Evolutionary conservation across 2,329 filamentous ascomycete genomes (phyloP).

Genomic region (Pseudogymnoascus sp.): DNA sequence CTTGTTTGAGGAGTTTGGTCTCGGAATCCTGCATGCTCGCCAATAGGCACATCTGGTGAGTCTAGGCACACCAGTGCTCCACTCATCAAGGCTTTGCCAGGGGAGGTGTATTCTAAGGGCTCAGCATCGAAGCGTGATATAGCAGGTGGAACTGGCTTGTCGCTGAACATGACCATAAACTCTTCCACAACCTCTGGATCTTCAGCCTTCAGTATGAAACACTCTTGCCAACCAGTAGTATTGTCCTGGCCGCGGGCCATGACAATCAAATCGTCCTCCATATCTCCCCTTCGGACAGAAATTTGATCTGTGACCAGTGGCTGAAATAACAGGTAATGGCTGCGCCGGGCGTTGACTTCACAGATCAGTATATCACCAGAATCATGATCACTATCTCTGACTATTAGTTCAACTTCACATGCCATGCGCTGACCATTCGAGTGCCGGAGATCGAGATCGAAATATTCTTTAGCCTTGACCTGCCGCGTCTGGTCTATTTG

Average conservation of each 20-base stretch:
- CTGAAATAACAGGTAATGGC: constrained; percentile 80
- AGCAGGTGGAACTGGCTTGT: constrained; percentile 40
- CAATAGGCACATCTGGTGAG: background rate
- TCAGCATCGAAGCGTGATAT: constrained; percentile 30
- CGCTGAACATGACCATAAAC: constrained; percentile 34
- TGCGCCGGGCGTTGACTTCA: constrained; percentile 68
- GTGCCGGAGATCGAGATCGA: constrained; percentile 75
- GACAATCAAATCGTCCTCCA: constrained; percentile 62
- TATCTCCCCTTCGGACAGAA: constrained; percentile 70
- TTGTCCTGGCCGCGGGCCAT: constrained; percentile 71
- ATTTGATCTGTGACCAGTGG: constrained; percentile 65
- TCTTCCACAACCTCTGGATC: constrained; percentile 50
- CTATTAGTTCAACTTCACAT: constrained; percentile 78
- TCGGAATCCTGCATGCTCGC: constrained; percentile 9
- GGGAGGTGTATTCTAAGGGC: constrained; percentile 26
- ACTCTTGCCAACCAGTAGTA: constrained; percentile 69
- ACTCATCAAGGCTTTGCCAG: constrained; percentile 22
- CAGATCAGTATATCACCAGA: constrained; percentile 84
- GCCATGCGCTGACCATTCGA: constrained; percentile 84
- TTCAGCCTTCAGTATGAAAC: constrained; percentile 67
- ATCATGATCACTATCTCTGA: constrained; percentile 64
- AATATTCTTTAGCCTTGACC: constrained; percentile 83
- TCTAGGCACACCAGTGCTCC: constrained; percentile 14
- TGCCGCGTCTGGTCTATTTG: constrained; percentile 67
- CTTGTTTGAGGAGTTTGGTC: background rate